Conservation (phyloP, 1,139 yeast genomes). For the Yamadazyma trypodendri region DNA sequence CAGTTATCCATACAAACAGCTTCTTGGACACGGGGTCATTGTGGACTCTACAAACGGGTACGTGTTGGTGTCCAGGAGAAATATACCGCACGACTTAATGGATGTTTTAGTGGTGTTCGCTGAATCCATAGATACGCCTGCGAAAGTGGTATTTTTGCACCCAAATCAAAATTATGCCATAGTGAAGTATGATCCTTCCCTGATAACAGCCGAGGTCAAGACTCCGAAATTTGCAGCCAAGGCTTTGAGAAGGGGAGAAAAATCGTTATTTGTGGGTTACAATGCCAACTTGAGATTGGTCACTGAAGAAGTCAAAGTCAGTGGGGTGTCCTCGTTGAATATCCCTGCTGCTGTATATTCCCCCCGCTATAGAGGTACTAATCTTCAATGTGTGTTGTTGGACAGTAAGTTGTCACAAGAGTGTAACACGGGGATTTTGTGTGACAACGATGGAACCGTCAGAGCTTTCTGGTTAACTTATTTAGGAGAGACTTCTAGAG, state of each 20-base stretch:
- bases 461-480: conserved; percentile 84
- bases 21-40: conserved; percentile 73
- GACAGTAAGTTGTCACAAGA: conserved; percentile 73
- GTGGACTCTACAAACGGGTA: conserved; percentile 79
- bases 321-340: conserved; percentile 72
- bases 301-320: conserved; percentile 72
- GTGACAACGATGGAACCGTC: conserved; percentile 75
- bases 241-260: conserved; percentile 74
- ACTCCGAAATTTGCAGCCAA: conserved; percentile 61
- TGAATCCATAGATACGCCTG: conserved; percentile 81
- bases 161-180: conserved; percentile 88
- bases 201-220: conserved; percentile 43
- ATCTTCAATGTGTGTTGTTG: conserved; percentile 72
- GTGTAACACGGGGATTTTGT: conserved; percentile 77
- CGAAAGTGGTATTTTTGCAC: conserved; percentile 76
- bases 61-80: conserved; percentile 73
- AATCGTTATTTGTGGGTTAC: conserved; percentile 74
- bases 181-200: conserved; percentile 74
- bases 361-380: conserved; percentile 86
- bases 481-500: conserved; percentile 60
- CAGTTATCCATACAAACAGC: conserved; percentile 63
- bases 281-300: conserved; percentile 70
- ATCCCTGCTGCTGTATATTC: conserved; percentile 66
- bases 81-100: conserved; percentile 82
- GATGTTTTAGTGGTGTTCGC: conserved; percentile 81